Conservation (phyloP, 805 yeast species). For the Candida yuanshanica region DNA sequence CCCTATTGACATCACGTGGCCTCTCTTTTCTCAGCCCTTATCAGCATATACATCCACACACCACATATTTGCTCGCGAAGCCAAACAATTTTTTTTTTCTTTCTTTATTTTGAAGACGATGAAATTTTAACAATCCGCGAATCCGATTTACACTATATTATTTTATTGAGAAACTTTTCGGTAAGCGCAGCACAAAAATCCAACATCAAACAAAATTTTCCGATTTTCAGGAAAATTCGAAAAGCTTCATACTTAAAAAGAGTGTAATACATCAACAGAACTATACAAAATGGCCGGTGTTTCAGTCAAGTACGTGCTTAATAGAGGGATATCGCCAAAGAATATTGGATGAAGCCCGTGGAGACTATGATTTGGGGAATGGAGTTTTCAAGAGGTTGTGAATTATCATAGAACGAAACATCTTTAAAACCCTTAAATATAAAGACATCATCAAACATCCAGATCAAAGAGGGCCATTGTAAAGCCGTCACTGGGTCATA, state of each 20-base stretch:
- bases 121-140: conserved; percentile 1
- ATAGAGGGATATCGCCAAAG: neutral
- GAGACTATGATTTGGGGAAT: neutral
- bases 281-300: conserved; percentile 83
- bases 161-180: conserved; percentile 1
- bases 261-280: conserved; percentile 4
- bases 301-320: conserved; percentile 85
- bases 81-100: neutral
- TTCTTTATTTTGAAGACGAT: no score
- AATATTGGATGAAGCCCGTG: neutral
- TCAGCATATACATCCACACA: conserved; percentile 2
- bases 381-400: neutral
- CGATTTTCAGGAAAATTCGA: conserved; percentile 5
- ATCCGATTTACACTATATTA: neutral
- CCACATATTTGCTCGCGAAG: conserved; percentile 1
- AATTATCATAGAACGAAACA: neutral
- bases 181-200: conserved; percentile 10
- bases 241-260: neutral
- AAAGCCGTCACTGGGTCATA: no score
- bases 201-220: conserved; percentile 10
- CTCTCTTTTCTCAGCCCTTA: neutral
- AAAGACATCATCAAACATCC: neutral
- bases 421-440: neutral
- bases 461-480: neutral
- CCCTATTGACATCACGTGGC: neutral